A percentile compares a stretch with the other conserved stretches of the same genome.
Evolutionary conservation across 2,329 filamentous ascomycete genomes (phyloP).

Genomic region (Gliomastix tumulicola): DNA sequence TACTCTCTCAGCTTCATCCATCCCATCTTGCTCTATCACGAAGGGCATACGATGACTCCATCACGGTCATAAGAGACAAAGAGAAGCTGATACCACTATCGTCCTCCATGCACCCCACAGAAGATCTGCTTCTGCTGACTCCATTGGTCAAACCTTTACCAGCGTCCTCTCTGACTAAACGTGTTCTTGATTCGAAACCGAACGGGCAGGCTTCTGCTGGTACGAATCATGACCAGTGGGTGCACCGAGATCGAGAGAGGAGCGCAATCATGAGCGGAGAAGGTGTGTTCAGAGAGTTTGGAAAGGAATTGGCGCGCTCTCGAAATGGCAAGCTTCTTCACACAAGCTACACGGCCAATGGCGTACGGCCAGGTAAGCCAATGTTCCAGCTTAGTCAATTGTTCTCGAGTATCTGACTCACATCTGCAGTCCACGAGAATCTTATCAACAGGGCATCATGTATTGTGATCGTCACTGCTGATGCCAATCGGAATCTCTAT

Average conservation of each 20-base stretch:
- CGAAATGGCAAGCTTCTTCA: conserved; percentile 82
- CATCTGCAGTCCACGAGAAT: conserved; percentile 81
- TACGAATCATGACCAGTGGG: conserved; percentile 46
- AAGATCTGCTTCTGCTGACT: conserved; percentile 84
- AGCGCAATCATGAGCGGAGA: conserved; percentile 80
- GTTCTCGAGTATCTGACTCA: background rate
- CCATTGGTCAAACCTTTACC: conserved; percentile 89
- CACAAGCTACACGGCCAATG: conserved; percentile 92
- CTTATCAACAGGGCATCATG: conserved; percentile 82
- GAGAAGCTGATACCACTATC: conserved; percentile 78
- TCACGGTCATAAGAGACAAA: conserved; percentile 87
- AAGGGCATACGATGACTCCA: conserved; percentile 84
- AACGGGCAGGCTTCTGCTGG: conserved; percentile 23
- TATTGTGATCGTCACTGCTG: conserved; percentile 86
- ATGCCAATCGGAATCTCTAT: conserved; percentile 89
- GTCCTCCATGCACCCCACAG: conserved; percentile 72
- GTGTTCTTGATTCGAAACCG: conserved; percentile 47
- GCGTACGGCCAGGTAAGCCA: conserved; percentile 62
- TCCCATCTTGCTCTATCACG: conserved; percentile 75
- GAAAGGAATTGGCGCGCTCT: conserved; percentile 78
- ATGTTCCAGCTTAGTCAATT: conserved; percentile 1
- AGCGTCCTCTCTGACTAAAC: conserved; percentile 76
- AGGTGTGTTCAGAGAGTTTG: conserved; percentile 84
- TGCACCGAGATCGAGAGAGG: conserved; percentile 48
- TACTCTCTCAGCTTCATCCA: conserved; percentile 75